Percentiles rank a stretch among this genome's conserved stretches.
These are phyloP conservation scores for Fusarium haematococcum DNA, from an alignment of 2,329 filamentous ascomycete species.

Conservation along the genomic window DNA sequence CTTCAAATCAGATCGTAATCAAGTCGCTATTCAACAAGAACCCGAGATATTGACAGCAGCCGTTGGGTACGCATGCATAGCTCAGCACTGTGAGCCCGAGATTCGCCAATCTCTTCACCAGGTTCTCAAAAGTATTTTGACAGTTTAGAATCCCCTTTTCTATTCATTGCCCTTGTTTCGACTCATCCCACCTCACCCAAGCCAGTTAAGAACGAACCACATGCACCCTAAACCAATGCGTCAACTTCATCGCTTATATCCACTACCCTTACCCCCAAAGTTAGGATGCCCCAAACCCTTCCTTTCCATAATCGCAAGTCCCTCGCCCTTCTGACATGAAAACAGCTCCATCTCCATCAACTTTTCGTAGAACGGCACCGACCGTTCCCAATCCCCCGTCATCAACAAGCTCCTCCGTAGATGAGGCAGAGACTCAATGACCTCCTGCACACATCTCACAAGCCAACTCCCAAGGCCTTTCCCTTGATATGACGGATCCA, in stretches of 20 bases:
- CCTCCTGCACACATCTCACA: constrained; percentile 66
- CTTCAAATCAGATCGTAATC: not conserved
- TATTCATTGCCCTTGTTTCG: not conserved
- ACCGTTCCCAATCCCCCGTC: constrained; percentile 50
- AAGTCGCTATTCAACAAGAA: not conserved
- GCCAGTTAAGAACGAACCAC: not conserved
- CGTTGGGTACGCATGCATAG: not conserved
- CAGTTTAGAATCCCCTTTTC: not conserved
- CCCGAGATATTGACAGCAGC: not conserved
- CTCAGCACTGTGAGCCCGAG: no score
- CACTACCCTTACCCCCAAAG: constrained; percentile 8
- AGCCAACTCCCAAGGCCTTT: constrained; percentile 72
- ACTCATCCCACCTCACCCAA: not conserved
- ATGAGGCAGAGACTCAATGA: constrained; percentile 62
- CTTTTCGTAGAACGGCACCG: constrained; percentile 50
- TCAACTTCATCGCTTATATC: not conserved
- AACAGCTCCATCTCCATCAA: constrained; percentile 48
- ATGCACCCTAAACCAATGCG: not conserved
- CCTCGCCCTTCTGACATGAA: constrained; percentile 33
- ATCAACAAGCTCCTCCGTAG: constrained; percentile 67
- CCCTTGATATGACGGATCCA: constrained; percentile 65
- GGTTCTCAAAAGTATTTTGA: not conserved
- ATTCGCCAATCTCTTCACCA: no score
- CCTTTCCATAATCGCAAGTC: constrained; percentile 43
- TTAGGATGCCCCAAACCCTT: constrained; percentile 41